A percentile compares a stretch with the other conserved stretches of the same genome.
These are phyloP conservation scores for Saccharum spontaneum DNA, from an alignment of 176 grass and related monocot species.

Conservation along the genomic window DNA sequence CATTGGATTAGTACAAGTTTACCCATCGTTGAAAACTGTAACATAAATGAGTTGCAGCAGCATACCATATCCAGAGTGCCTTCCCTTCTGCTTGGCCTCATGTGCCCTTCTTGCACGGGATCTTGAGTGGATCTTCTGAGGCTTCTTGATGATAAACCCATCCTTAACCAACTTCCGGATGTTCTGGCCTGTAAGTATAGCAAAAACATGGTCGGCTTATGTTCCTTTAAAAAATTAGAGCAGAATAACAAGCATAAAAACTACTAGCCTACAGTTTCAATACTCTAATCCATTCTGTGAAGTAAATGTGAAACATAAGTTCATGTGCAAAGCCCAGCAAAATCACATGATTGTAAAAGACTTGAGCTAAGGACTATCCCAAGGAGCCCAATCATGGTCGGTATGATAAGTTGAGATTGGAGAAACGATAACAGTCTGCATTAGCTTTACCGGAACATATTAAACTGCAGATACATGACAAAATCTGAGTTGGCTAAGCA, in stretches of 20 bases:
- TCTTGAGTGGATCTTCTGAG: conserved; percentile 34
- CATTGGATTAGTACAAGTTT: background rate
- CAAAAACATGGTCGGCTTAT: background rate
- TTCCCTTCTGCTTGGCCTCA: conserved; percentile 12
- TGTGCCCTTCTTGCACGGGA: conserved; percentile 22
- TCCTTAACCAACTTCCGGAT: conserved; percentile 32
- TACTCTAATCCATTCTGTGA: background rate
- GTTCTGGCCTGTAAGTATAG: conserved; percentile 15
- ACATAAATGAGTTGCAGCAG: background rate
- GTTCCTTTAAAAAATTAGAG: background rate
- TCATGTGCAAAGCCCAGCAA: background rate
- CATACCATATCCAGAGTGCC: conserved; percentile 20
- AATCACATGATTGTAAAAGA: background rate
- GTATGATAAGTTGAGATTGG: background rate
- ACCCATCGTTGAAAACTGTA: background rate
- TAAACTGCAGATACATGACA: background rate
- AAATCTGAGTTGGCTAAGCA: background rate
- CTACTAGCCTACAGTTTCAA: background rate
- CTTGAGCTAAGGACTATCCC: background rate
- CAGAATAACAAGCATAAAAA: background rate
- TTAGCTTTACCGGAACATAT: background rate
- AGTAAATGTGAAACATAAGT: background rate
- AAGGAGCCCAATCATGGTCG: background rate
- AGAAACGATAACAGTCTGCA: background rate
- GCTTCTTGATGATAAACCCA: conserved; percentile 35